Base-by-base conservation (phyloP, 345 rosid species). In the Moricandia moricandioides region DNA sequence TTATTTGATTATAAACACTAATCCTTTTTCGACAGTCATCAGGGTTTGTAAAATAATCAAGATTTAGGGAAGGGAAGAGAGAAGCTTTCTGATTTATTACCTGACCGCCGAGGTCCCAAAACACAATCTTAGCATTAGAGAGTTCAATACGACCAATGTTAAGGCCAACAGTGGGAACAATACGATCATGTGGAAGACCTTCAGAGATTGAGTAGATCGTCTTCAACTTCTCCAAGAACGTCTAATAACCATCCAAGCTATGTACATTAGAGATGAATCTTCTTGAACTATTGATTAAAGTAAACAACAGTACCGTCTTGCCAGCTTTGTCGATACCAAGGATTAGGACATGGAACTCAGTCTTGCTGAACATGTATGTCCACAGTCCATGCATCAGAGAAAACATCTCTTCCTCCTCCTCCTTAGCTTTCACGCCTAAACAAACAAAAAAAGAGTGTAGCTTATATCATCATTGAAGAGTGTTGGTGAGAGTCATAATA, bases 71-170 rank as follows among this genome's bases (percentile, higher is more conserved):
- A 58, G 30, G 30, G 57, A 29, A 6, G 17, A 57, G 10, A 30
- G 0, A 52, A 9, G 59, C 4, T 37, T n/a, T 2, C 7, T 51
- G 8, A 9, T 47, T 33, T 33, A 17, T 79, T 73, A 91, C 99
- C 95, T 96, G 98, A 75, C 99, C 99, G 29, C 99, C 99, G 8
- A 96, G 84, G 75, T 96, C 99, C 99, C 99, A 96, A 71, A 92
- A 91, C 56, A 96, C 87, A 12, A 96, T 91, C 83, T 96, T 96
- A 17, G 96, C 64, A 81, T 88, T 90, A 29, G 92, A 68, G 70
- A 83, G 86, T 90, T 92, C 96, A 45, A 89, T 83, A 17, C 96
- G 96, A 64, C 96, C 98, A 59, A 96, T 91, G 75, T 96, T 96
- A 3, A 96, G 89, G n/a, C 99, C 99, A 57, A 96, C 98, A 0